These are phyloP conservation scores for Penstemon davidsonii DNA, from an alignment of 257 asterid species.

Conservation along the genomic window DNA sequence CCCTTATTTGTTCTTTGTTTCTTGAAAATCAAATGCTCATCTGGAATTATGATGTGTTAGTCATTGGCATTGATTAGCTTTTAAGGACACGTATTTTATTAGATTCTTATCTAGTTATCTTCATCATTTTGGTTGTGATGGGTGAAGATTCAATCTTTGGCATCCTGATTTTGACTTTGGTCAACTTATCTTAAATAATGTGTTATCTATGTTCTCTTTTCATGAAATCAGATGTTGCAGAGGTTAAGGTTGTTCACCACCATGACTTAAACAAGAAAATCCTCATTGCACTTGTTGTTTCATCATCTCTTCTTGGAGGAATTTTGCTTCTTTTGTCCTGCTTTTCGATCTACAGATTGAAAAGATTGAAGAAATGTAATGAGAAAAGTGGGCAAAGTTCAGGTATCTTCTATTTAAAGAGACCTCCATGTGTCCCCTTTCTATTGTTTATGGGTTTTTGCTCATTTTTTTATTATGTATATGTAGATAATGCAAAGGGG, in stretches of 20 bases:
- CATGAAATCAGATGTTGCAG: slow-evolving; percentile 36
- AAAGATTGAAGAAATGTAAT: slow-evolving; percentile 37
- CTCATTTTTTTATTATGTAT: slow-evolving; percentile 5
- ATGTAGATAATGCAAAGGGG: slow-evolving; percentile 40
- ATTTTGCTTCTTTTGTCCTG: slow-evolving; percentile 47
- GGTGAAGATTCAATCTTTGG: neutral
- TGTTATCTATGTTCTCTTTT: slow-evolving; percentile 12
- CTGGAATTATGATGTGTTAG: neutral
- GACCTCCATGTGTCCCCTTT: neutral
- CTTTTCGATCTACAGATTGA: slow-evolving; percentile 50
- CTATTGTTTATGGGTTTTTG: neutral
- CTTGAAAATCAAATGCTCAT: neutral
- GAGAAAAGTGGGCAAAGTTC: slow-evolving; percentile 35
- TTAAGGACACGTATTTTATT: neutral
- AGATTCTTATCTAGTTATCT: no score
- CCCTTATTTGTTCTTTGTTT: neutral
- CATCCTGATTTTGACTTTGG: neutral
- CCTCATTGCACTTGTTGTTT: slow-evolving; percentile 56
- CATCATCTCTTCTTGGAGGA: slow-evolving; percentile 61
- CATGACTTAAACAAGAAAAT: slow-evolving; percentile 58
- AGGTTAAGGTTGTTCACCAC: slow-evolving; percentile 50
- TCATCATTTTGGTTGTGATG: neutral
- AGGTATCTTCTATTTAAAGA: slow-evolving; percentile 34
- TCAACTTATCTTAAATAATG: neutral
- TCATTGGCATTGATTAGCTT: slow-evolving; percentile 4